These are phyloP conservation scores for Metarhizium anisopliae DNA, from an alignment of 2,329 filamentous ascomycete genomes.

Conservation along the genomic window DNA sequence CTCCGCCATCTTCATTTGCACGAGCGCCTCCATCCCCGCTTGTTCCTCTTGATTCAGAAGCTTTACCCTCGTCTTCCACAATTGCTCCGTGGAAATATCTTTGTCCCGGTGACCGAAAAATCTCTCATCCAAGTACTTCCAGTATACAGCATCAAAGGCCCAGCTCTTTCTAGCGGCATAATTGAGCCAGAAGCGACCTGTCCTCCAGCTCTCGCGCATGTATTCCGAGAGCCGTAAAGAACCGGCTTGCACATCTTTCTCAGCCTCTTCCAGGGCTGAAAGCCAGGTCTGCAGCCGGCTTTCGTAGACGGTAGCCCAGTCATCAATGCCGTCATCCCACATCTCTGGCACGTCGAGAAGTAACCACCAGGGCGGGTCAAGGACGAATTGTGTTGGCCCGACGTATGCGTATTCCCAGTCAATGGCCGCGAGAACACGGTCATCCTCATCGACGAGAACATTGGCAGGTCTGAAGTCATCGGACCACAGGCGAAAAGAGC, in stretches of 20 bases:
- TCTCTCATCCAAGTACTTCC: no score
- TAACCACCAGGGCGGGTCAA: slow-evolving; percentile 30
- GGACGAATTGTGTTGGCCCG: slow-evolving; percentile 22
- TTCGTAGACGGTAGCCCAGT: slow-evolving; percentile 24
- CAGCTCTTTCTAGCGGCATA: background rate
- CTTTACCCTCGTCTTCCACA: no score
- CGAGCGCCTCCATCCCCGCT: no score
- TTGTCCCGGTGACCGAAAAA: no score
- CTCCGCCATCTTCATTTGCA: no score
- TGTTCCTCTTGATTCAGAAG: no score
- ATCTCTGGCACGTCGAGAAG: slow-evolving; percentile 22
- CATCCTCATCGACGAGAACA: slow-evolving; percentile 18
- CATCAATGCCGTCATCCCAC: slow-evolving; percentile 20
- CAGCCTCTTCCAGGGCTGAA: slow-evolving; percentile 1
- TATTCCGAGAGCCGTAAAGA: background rate
- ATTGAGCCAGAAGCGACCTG: background rate
- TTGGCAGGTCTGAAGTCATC: slow-evolving; percentile 16
- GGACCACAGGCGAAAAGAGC: background rate
- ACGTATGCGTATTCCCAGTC: slow-evolving; percentile 33
- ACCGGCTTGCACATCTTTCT: slow-evolving; percentile 19
- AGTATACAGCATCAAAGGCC: background rate
- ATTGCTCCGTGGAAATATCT: no score
- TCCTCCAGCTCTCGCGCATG: background rate
- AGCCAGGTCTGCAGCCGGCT: slow-evolving; percentile 24
- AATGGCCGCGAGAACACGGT: slow-evolving; percentile 22